A percentile compares a stretch with the other conserved stretches of the same genome.
phyloP scores from a whole-genome alignment of 768 basidiomycete species.

The Podaxis sp. region DNA sequence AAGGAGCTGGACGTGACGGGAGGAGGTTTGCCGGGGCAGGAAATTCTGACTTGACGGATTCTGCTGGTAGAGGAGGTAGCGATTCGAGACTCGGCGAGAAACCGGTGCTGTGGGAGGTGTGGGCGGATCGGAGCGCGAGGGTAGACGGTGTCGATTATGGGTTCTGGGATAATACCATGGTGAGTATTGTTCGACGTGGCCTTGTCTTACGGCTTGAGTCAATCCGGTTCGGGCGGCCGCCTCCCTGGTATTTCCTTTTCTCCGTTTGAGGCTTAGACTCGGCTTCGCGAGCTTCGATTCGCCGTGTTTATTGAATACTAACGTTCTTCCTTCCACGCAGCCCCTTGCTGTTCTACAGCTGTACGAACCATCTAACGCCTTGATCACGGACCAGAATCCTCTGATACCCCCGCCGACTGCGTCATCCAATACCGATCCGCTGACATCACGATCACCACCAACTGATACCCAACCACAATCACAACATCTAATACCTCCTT shows the following conservation, averaged over 20 bases:
- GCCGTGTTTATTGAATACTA: background rate
- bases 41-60: background rate
- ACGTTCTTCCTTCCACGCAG: background rate
- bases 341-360: background rate
- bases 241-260: background rate
- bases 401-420: background rate
- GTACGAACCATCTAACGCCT: background rate
- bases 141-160: conserved; percentile 17
- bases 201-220: background rate
- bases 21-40: background rate
- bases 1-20: background rate
- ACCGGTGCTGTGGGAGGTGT: conserved; percentile 49
- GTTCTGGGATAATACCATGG: conserved; percentile 43
- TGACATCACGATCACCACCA: background rate
- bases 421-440: background rate
- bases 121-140: conserved; percentile 23
- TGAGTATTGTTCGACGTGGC: conserved; percentile 25
- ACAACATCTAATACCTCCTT: background rate
- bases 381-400: background rate
- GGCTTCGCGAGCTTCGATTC: background rate
- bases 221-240: background rate
- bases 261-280: background rate
- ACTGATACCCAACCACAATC: background rate
- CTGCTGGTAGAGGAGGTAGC: background rate
- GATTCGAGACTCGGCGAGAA: conserved; percentile 24